Conservation (phyloP, 176 grass and related monocot genomes). For the Themeda triandra region DNA sequence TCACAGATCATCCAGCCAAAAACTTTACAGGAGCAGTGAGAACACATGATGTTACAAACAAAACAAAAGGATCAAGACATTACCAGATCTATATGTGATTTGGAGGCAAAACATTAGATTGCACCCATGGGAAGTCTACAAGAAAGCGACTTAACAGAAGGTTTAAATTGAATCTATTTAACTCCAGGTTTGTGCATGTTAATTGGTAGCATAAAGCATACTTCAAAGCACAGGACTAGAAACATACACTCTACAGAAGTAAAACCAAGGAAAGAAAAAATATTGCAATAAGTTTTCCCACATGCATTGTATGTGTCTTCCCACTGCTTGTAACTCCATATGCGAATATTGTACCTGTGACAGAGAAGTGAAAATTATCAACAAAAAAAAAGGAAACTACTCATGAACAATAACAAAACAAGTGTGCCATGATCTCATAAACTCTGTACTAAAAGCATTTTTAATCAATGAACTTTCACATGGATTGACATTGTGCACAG, state of each 20-base stretch:
- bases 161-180: neutral
- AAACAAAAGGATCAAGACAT: conserved; percentile 7
- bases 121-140: neutral
- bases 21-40: neutral
- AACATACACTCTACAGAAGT: neutral
- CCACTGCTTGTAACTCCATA: conserved; percentile 92
- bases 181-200: neutral
- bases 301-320: conserved; percentile 73
- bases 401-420: conserved; percentile 1
- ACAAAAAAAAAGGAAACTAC: neutral
- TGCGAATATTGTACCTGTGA: conserved; percentile 82
- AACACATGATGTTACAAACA: neutral
- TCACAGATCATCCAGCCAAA: conserved; percentile 7
- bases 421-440: neutral
- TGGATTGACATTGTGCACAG: neutral
- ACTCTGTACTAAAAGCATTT: neutral
- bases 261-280: neutral
- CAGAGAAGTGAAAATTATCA: conserved; percentile 1
- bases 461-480: neutral
- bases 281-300: conserved; percentile 35
- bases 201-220: neutral
- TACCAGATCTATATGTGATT: conserved; percentile 9
- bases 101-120: neutral
- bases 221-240: neutral
- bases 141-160: conserved; percentile 8